phyloP scores from a whole-genome alignment of 179 eudicot genomes.

The Carnegiea gigantea region DNA sequence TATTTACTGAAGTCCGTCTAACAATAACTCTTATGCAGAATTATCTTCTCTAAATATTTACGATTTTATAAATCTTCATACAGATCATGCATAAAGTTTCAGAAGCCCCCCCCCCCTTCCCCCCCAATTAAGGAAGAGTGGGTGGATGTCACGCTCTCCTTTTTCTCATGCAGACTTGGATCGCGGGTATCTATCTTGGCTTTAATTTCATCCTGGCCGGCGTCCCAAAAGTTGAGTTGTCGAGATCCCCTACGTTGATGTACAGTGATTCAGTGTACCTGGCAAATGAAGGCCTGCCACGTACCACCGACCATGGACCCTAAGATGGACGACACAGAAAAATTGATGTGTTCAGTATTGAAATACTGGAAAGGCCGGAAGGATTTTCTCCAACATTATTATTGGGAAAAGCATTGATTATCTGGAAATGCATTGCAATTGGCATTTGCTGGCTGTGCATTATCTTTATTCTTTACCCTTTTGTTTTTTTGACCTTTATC shows the following conservation, averaged over 20 bases:
- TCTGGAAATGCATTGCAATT: background rate
- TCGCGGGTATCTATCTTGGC: background rate
- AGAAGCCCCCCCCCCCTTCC: too few relatives aligned
- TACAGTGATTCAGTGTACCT: background rate
- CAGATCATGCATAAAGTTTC: too few relatives aligned
- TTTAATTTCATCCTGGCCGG: background rate
- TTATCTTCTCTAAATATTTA: too few relatives aligned
- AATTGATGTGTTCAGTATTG: too few relatives aligned
- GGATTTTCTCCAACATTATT: background rate
- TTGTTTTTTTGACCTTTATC: constrained; percentile 10
- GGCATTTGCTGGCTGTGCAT: background rate
- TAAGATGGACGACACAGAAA: constrained; percentile 5
- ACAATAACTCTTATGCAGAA: too few relatives aligned
- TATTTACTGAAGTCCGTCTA: too few relatives aligned
- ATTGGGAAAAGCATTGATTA: constrained; percentile 7
- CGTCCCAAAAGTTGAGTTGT: constrained; percentile 5
- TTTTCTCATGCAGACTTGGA: background rate
- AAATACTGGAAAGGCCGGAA: too few relatives aligned
- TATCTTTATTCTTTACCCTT: too few relatives aligned
- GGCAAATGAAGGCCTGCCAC: constrained; percentile 24
- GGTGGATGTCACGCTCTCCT: background rate
- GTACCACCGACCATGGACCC: constrained; percentile 30
- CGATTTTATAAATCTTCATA: too few relatives aligned
- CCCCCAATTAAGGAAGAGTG: too few relatives aligned
- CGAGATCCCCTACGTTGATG: background rate